Evolutionary conservation across 2,329 filamentous ascomycete species (phyloP), one percentile per base, ranked within the genome.

Genomic region (Colletotrichum karsti): DNA sequence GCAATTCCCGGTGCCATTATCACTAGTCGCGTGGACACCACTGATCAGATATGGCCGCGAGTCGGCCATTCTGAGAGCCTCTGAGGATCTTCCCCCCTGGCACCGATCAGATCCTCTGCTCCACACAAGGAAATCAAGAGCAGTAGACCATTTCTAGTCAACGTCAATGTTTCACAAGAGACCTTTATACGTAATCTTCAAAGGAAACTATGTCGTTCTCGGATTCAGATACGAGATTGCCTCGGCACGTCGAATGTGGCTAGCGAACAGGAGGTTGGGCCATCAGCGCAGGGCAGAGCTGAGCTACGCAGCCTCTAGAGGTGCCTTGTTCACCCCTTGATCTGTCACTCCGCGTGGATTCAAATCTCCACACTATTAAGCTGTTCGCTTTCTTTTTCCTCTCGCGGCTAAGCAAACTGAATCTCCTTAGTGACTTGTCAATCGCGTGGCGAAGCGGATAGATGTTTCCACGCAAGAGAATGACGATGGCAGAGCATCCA

Each of bases 371-470:
- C 53, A 46, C 28, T 51, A 53, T 39, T 48, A 64, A 55, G 35
- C 37, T 54, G 22, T 28, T 64, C 46, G 37, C 54, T 68, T 65
- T 64, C 60, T 64, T 58, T 64, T 63, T 64, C 24, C 39, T 58
- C 44, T 59, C 20, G 37, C 37, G 30, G 18, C 61, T 59, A 58
- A 65, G 60, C 60, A 58, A 18, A 35, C 28, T 42, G 46, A 22
- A 44, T 46, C 28, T 46, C 53, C 35, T 37, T 54, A 39, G 28
- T 26, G 13, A 58, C 22, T 54, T 64, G 44, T 50, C 51, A 54
- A 48, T 59, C 39, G 30, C 60, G 61, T 59, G 53, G 54, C 46
- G 22, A 65, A 37, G 35, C 20, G 60, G 39, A 26, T 37, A 53
- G 39, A n/a, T n/a, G n/a, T n/a, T n/a, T n/a, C n/a, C 37, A 41